These are phyloP conservation scores for Pachysandra terminalis DNA, from an alignment of 164 flowering plant genomes.

Conservation along the genomic window DNA sequence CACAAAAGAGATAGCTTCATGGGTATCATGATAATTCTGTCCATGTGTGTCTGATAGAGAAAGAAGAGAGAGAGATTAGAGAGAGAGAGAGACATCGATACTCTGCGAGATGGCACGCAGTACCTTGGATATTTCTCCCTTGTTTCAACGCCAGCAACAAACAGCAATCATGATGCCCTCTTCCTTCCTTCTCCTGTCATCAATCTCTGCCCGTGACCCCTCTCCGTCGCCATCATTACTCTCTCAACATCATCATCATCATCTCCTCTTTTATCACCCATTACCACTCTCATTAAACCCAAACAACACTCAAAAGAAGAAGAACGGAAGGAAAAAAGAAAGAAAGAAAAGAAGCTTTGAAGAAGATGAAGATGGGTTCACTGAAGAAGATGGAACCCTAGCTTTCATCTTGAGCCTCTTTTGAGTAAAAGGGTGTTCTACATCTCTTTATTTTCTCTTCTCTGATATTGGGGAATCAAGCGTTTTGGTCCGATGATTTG, in stretches of 20 bases:
- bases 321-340: no score
- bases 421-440: neutral
- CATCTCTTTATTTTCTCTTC: neutral
- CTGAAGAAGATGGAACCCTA: neutral
- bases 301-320: neutral
- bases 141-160: conserved; percentile 8
- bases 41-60: neutral
- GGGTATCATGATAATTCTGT: neutral
- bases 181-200: neutral
- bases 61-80: no score
- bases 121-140: conserved; percentile 9
- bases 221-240: conserved; percentile 11
- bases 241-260: neutral
- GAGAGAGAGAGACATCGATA: neutral
- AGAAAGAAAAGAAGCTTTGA: neutral
- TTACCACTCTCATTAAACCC: neutral
- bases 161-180: conserved; percentile 14
- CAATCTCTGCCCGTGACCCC: conserved; percentile 4
- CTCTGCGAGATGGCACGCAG: conserved; percentile 7
- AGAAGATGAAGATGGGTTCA: conserved; percentile 9
- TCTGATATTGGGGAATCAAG: conserved; percentile 16
- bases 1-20: conserved; percentile 13
- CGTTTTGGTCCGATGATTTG: conserved; percentile 18
- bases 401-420: neutral
- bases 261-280: neutral